phyloP scores from a whole-genome alignment of 106 monocot genomes.

The Dendrobium huoshanense region DNA sequence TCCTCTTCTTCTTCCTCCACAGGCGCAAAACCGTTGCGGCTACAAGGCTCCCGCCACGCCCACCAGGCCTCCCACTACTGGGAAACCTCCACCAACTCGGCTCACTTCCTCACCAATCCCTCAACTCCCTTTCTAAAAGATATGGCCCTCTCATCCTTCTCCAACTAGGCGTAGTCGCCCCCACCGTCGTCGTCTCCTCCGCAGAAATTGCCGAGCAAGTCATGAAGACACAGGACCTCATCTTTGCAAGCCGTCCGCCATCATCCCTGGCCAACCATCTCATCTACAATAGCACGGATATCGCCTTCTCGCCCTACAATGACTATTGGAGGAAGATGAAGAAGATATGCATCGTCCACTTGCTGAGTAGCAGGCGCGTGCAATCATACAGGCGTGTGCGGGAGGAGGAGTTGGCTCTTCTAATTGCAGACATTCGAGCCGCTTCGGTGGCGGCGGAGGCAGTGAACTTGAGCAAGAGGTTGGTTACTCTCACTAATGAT shows the following conservation, averaged over 20 bases:
- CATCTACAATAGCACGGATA: background rate
- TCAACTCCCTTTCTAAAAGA: background rate
- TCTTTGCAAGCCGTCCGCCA: background rate
- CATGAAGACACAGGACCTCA: constrained; percentile 18
- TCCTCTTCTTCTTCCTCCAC: constrained; percentile 7
- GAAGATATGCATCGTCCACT: constrained; percentile 16
- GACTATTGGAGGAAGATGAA: constrained; percentile 20
- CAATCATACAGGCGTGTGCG: constrained; percentile 4
- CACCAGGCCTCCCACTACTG: constrained; percentile 13
- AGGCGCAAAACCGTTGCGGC: constrained; percentile 5
- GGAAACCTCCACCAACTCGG: constrained; percentile 21
- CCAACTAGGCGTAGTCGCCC: constrained; percentile 6
- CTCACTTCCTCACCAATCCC: constrained; percentile 7
- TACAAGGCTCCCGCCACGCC: background rate
- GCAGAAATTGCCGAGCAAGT: constrained; percentile 11
- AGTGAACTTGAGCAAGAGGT: constrained; percentile 24
- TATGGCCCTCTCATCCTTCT: constrained; percentile 24
- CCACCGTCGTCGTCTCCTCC: constrained; percentile 16
- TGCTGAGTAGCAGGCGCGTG: constrained; percentile 18
- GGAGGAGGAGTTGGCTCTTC: constrained; percentile 14
- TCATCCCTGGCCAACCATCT: background rate
- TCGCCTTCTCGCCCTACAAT: constrained; percentile 22
- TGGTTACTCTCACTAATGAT: constrained; percentile 6
- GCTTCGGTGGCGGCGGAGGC: background rate
- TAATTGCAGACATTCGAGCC: background rate